Percentiles rank a stretch among this genome's conserved stretches.
Evolutionary conservation across 192 early-diverging fungal species (phyloP).

Genomic region (Backusella australiensis): DNA sequence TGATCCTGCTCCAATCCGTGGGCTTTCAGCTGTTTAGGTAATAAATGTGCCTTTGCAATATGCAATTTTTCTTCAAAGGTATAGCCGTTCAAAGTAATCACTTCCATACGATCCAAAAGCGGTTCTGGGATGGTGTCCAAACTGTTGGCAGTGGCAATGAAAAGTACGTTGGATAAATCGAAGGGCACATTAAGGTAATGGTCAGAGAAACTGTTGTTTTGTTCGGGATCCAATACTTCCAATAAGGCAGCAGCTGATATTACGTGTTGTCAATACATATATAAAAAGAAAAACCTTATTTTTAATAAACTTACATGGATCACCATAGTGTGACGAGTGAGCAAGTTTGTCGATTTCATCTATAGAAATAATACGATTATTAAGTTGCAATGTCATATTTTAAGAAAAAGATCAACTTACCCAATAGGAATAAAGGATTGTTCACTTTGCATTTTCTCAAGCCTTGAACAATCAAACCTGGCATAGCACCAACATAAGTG

Average conservation of each 20-base stretch:
- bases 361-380: background rate
- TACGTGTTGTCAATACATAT: background rate
- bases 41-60: slow-evolving; percentile 69
- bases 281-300: background rate
- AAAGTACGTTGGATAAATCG: slow-evolving; percentile 66
- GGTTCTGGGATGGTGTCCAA: slow-evolving; percentile 77
- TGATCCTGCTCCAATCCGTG: slow-evolving; percentile 59
- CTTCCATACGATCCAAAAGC: slow-evolving; percentile 82
- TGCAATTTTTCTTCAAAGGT: slow-evolving; percentile 82
- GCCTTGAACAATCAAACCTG: slow-evolving; percentile 75
- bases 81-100: slow-evolving; percentile 76
- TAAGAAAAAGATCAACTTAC: slow-evolving; percentile 31
- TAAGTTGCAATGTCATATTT: background rate
- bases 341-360: slow-evolving; percentile 84
- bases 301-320: slow-evolving; percentile 46
- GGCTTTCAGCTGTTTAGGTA: slow-evolving; percentile 66
- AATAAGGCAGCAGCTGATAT: slow-evolving; percentile 64
- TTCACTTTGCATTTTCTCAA: slow-evolving; percentile 64
- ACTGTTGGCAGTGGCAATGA: slow-evolving; percentile 86
- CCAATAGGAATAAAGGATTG: slow-evolving; percentile 79
- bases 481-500: slow-evolving; percentile 89
- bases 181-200: slow-evolving; percentile 77
- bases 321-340: slow-evolving; percentile 58
- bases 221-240: slow-evolving; percentile 86
- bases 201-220: slow-evolving; percentile 79